Conservation (phyloP, 192 early-diverging fungal species). For the Cladochytrium replicatum region DNA sequence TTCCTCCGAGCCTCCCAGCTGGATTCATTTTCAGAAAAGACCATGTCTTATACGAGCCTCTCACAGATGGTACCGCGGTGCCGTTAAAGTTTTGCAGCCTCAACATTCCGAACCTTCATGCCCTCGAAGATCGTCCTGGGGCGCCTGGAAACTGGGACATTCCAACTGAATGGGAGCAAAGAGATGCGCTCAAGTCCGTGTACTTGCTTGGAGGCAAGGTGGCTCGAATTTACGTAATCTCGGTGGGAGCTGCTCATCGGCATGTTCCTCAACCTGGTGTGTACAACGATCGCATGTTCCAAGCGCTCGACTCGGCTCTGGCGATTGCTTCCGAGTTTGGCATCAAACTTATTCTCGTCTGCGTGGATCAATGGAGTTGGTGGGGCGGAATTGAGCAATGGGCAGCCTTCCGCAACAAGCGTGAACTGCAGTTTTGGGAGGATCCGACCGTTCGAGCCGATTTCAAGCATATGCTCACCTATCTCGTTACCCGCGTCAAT, state of each 20-base stretch:
- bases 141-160: slow-evolving; percentile 1
- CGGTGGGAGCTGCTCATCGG: not conserved
- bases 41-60: too few relatives aligned
- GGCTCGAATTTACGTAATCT: slow-evolving; percentile 18
- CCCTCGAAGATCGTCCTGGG: slow-evolving; percentile 21
- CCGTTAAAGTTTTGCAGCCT: slow-evolving; percentile 25
- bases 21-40: too few relatives aligned
- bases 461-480: slow-evolving; percentile 16
- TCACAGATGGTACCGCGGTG: too few relatives aligned
- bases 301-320: slow-evolving; percentile 21
- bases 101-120: slow-evolving; percentile 28
- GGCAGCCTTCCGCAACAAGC: not conserved
- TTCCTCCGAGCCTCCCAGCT: too few relatives aligned
- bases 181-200: slow-evolving; percentile 21
- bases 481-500: slow-evolving; percentile 22
- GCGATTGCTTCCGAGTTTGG: slow-evolving; percentile 11
- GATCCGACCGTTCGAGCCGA: slow-evolving; percentile 11
- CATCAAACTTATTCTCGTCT: slow-evolving; percentile 28
- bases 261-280: slow-evolving; percentile 1
- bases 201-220: slow-evolving; percentile 19
- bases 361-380: slow-evolving; percentile 33
- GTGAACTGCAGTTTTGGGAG: slow-evolving; percentile 15
- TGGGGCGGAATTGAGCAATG: slow-evolving; percentile 25
- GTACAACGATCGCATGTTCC: slow-evolving; percentile 20
- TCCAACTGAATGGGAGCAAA: slow-evolving; percentile 17